Evolutionary conservation across 805 yeast species (phyloP).

Genomic region (Starmera amethionina): DNA sequence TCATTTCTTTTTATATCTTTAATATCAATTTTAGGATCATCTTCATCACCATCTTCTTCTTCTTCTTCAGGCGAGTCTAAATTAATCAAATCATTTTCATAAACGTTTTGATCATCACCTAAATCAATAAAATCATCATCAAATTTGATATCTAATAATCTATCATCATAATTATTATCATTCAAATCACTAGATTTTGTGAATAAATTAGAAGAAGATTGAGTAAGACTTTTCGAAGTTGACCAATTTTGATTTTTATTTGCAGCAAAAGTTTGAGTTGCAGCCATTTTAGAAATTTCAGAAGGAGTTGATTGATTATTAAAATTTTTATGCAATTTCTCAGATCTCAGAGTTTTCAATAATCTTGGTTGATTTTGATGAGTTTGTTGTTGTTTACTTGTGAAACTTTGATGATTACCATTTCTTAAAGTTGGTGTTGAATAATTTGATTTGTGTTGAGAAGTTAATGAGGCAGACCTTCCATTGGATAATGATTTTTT

Average conservation of each 20-base stretch:
- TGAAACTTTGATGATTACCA: constrained; percentile 16
- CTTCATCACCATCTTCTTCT: neutral
- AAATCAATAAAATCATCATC: constrained; percentile 13
- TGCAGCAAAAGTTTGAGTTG: constrained; percentile 7
- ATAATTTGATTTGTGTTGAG: constrained; percentile 3
- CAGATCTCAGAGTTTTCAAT: constrained; percentile 24
- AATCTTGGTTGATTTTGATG: constrained; percentile 14
- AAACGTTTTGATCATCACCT: too few relatives aligned
- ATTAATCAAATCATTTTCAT: neutral
- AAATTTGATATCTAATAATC: constrained; percentile 1
- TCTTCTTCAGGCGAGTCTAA: neutral
- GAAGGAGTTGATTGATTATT: constrained; percentile 9
- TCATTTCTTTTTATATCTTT: constrained; percentile 13
- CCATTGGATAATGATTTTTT: neutral
- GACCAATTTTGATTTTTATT: constrained; percentile 11
- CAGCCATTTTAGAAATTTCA: constrained; percentile 19
- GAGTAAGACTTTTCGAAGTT: constrained; percentile 11
- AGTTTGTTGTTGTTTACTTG: constrained; percentile 12
- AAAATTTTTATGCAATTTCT: constrained; percentile 8
- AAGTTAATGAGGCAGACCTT: neutral
- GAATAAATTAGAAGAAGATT: neutral
- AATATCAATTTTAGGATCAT: constrained; percentile 5
- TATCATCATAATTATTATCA: neutral
- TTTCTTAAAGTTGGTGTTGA: constrained; percentile 15
- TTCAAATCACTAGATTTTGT: constrained; percentile 1